Evolutionary conservation across 176 grass and related monocot genomes (phyloP).

Genomic region (Musa beccarii): DNA sequence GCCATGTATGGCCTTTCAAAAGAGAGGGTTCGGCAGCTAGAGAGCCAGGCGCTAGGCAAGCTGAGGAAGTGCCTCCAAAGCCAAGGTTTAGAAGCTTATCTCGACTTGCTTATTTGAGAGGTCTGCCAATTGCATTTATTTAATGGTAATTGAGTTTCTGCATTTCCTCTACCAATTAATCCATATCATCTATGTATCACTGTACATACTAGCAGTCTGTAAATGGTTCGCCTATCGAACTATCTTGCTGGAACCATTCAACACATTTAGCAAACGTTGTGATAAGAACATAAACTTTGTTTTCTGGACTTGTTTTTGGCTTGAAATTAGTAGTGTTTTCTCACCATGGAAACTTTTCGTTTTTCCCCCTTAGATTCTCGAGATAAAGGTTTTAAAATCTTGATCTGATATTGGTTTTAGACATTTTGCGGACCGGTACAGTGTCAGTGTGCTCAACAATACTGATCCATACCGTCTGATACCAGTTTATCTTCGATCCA

Average conservation of each 20-base stretch:
- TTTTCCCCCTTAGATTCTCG: no score
- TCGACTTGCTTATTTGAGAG: slow-evolving; percentile 40
- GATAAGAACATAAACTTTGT: no score
- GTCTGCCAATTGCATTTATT: not conserved
- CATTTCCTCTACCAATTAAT: not conserved
- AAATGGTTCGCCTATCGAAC: not conserved
- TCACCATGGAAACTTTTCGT: no score
- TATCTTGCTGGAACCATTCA: not conserved
- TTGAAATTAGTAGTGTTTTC: no score
- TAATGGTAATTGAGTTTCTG: not conserved
- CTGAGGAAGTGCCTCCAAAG: slow-evolving; percentile 32
- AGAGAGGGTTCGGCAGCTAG: slow-evolving; percentile 82
- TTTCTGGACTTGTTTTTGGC: no score
- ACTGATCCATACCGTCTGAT: no score
- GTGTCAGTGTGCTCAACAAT: no score
- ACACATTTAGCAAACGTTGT: not conserved
- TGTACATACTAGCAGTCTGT: not conserved
- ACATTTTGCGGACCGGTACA: no score
- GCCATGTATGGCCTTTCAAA: slow-evolving; percentile 62
- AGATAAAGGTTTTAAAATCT: no score
- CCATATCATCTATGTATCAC: not conserved
- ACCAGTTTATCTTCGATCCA: no score
- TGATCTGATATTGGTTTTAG: no score
- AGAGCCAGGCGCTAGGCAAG: slow-evolving; percentile 61
- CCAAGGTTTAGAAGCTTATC: slow-evolving; percentile 61